These are phyloP conservation scores for Calycina herbarum DNA, from an alignment of 2,329 filamentous ascomycete genomes.

Conservation along the genomic window DNA sequence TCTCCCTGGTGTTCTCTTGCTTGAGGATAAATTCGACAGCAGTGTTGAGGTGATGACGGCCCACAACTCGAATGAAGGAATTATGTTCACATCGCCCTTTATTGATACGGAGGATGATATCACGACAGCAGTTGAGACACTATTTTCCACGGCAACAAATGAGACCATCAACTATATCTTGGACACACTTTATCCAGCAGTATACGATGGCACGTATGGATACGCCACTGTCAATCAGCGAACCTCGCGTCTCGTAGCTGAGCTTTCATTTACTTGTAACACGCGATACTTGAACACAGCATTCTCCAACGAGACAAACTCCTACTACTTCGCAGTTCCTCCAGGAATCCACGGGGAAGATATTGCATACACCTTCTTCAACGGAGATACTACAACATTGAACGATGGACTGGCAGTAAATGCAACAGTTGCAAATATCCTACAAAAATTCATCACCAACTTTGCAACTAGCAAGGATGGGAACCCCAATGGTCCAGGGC, in stretches of 20 bases:
- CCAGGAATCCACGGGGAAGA: constrained; percentile 55
- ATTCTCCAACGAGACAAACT: constrained; percentile 47
- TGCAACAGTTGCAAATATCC: constrained; percentile 34
- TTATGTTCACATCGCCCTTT: constrained; percentile 33
- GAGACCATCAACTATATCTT: constrained; percentile 39
- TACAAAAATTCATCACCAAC: constrained; percentile 42
- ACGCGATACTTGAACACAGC: constrained; percentile 50
- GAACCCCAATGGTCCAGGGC: constrained; percentile 33
- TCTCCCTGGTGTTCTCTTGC: constrained; percentile 46
- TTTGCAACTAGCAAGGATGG: constrained; percentile 31
- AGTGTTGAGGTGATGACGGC: constrained; percentile 23
- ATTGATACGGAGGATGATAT: constrained; percentile 24
- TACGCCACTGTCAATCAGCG: constrained; percentile 49
- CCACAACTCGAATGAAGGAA: constrained; percentile 18
- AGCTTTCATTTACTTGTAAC: constrained; percentile 51
- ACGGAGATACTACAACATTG: constrained; percentile 35
- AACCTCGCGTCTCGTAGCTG: constrained; percentile 43
- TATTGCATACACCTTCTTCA: constrained; percentile 53
- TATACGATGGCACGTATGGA: constrained; percentile 44
- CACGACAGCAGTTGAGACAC: constrained; percentile 5
- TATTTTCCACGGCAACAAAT: constrained; percentile 28
- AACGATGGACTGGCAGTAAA: constrained; percentile 34
- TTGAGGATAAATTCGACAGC: constrained; percentile 45
- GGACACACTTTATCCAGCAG: constrained; percentile 49
- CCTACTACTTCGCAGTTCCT: constrained; percentile 53